phyloP scores from a whole-genome alignment of 139 green algal genomes.

The Chlorella sp. region DNA sequence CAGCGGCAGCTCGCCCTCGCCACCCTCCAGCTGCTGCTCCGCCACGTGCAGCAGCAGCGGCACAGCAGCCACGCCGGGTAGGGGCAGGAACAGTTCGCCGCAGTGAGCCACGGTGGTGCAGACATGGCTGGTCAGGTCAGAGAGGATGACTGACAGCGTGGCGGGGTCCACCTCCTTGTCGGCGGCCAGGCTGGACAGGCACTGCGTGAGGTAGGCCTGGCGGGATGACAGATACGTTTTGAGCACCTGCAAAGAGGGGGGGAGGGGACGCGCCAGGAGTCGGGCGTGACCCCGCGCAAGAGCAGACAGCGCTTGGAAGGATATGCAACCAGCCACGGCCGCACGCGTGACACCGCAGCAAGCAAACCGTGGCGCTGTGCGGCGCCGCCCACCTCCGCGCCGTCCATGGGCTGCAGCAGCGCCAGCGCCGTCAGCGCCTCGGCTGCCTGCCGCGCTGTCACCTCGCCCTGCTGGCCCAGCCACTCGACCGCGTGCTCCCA shows the following conservation, averaged over 20 bases:
- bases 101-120: conserved; percentile 60
- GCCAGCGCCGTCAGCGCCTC: conserved; percentile 21
- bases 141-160: conserved; percentile 24
- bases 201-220: conserved; percentile 37
- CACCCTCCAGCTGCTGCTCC: conserved; percentile 21
- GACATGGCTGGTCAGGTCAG: no score
- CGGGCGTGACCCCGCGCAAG: neutral
- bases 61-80: conserved; percentile 11
- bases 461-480: conserved; percentile 52
- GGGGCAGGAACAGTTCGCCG: conserved; percentile 77
- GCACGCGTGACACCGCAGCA: neutral
- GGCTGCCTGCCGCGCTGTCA: conserved; percentile 34
- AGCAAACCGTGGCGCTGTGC: neutral
- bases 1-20: conserved; percentile 38
- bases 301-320: neutral
- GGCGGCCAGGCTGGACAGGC: no score
- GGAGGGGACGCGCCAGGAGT: neutral
- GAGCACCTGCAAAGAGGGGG: conserved; percentile 37
- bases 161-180: neutral
- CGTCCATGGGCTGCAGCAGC: conserved; percentile 39
- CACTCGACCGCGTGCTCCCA: conserved; percentile 36
- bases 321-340: neutral
- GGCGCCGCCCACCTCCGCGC: conserved; percentile 20
- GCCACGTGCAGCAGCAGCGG: conserved; percentile 34
- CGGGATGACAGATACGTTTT: conserved; percentile 50